Evolutionary conservation across 176 grass and related monocot species (phyloP).

Genomic region (Otatea glauca): DNA sequence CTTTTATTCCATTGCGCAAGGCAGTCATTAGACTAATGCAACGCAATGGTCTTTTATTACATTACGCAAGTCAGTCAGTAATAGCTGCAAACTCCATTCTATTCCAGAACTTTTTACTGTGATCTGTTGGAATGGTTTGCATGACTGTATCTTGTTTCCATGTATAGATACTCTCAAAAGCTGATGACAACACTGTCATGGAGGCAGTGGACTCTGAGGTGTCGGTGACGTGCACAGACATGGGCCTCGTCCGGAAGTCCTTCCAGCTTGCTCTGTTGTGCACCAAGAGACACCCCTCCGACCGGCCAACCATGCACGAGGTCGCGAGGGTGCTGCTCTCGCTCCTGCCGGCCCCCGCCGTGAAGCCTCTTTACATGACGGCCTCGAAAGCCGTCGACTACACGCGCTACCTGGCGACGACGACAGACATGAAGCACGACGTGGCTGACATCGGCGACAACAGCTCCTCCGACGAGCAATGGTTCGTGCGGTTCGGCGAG

Average conservation of each 20-base stretch:
- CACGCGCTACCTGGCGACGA: conserved; percentile 60
- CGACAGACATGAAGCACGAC: conserved; percentile 44
- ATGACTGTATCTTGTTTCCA: neutral
- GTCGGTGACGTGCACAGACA: conserved; percentile 91
- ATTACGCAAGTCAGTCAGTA: neutral
- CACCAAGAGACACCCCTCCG: conserved; percentile 82
- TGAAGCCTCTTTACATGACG: conserved; percentile 39
- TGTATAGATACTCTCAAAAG: conserved; percentile 88
- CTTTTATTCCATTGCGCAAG: neutral
- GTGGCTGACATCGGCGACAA: conserved; percentile 57
- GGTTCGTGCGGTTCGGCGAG: conserved; percentile 93
- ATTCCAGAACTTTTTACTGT: neutral
- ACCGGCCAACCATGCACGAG: conserved; percentile 96
- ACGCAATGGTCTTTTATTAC: neutral
- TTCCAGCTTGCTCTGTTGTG: conserved; percentile 96
- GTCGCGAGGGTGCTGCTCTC: conserved; percentile 80
- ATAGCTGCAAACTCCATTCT: neutral
- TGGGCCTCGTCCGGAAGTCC: conserved; percentile 78
- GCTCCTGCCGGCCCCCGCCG: conserved; percentile 59
- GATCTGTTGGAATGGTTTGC: neutral
- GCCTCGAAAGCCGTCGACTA: conserved; percentile 57
- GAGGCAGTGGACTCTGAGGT: conserved; percentile 97
- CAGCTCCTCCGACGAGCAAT: conserved; percentile 86
- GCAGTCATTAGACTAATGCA: neutral
- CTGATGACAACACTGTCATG: conserved; percentile 97